Base-by-base conservation (phyloP, 495 filamentous ascomycete species). In the Acidiella bohemica region DNA sequence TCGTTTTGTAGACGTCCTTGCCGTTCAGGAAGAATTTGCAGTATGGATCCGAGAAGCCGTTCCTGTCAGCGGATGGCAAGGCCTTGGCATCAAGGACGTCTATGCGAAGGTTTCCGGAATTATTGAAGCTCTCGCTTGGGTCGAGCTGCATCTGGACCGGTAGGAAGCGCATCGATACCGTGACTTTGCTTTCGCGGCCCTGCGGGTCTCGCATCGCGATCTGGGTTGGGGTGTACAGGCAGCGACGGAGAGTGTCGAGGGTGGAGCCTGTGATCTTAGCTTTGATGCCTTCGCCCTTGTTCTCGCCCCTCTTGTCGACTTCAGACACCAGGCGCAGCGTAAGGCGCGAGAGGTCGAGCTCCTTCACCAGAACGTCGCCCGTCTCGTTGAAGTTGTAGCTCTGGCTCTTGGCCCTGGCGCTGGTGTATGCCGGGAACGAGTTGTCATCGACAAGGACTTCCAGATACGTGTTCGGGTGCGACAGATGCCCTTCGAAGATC, bases 401-500 rank as follows among this genome's bases (percentile, higher is more conserved):
- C 44, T 68, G 77, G 5, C 66, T 65, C 49, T 69, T 78, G 21
- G 85, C 73, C 41, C 77, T 84, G 7, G 77, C 70, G 11, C 84
- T 85, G n/a, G 67, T 64, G 53, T 92, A 95, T 2, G 85, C 78
- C 1, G 90, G 82, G 69, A 88, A 96, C 31, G 81, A 70, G 70
- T 86, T 84, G 53, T 99, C 90, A 59, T 99, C 90, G 61, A 96
- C 87, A 32, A 92, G 54, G 14, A 96, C 76, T 53, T 99, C 87
- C 24, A 99, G 63, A 51, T 83, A 76, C 17, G 76, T 78, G 50
- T 85, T 72, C 32, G 66, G 75, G 41, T 81, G 77, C 12, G 80
- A 70, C 44, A 96, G 67, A 28, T 92, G 73, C 20, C 76, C 84
- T 44, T 95, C 84, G 51, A 94, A 78, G 42, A 99, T 70, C 54